Base-by-base conservation (phyloP, 306 rosid genomes). In the Sphenostylis stenocarpa region DNA sequence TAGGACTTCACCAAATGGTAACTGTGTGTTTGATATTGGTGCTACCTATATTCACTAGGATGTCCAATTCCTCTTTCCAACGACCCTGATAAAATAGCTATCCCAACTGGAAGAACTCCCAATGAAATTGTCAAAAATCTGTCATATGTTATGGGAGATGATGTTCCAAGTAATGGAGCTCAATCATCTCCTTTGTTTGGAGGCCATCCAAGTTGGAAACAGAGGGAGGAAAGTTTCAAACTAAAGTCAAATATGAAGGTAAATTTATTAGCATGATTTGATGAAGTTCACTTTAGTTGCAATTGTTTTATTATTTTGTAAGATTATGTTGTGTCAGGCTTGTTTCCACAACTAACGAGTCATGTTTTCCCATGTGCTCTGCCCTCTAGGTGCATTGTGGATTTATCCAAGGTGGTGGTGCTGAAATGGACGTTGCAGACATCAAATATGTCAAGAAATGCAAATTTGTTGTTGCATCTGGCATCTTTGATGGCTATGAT, bases 401-500 rank as follows among this genome's bases (percentile, higher is more conserved):
- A 79, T 92, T 95, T 84, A 89, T 92, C 81, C 81, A 2, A 81
- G 87, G 89, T 34, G 96, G 97, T 43, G 97, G 98, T 56, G 97
- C 97, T 81, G 98, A 90, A 36, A 92, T 95, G 97, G 84, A 77
- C 85, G 81, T 78, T 16, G 77, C 74, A 26, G 98, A 95, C 71
- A 60, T 84, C 70, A 81, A 87, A 74, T 88, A 86, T 88, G 99
- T 87, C 55, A 85, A 88, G 90, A 95, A 85, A 81, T 95, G 99
- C 79, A 86, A 89, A 83, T 92, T 95, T 81, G 94, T 95, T 71
- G 97, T 95, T 85, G 97, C 97, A 43, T 95, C 98, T 7, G 99
- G 97, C 78, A 92, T 95, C 82, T 92, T 95, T 76, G 93, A 95
- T 73, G 99, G 98, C 70, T 95, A 95, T 69, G 99, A 95, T 78